Percentiles rank a stretch among this genome's conserved stretches.
phyloP scores from a whole-genome alignment of 768 basidiomycete species.

The Astraeus odoratus region DNA sequence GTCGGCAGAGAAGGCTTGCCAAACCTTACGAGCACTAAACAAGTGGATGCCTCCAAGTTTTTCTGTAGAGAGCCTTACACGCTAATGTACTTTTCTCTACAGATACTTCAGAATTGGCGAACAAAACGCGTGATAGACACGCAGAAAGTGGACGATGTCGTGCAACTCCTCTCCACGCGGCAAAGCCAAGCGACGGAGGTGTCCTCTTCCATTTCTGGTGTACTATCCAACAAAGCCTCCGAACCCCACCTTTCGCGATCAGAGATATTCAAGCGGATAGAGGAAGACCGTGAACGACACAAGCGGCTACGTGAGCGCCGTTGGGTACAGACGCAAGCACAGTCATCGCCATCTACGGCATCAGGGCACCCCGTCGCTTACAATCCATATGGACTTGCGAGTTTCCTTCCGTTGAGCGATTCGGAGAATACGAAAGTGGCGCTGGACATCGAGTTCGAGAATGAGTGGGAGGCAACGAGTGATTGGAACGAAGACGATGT shows the following conservation, averaged over 20 bases:
- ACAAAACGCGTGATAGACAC: constrained; percentile 80
- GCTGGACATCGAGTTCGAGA: constrained; percentile 81
- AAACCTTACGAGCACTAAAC: constrained; percentile 81
- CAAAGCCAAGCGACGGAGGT: constrained; percentile 18
- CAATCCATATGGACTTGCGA: constrained; percentile 12
- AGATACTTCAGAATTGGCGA: constrained; percentile 93
- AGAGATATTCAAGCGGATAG: constrained; percentile 82
- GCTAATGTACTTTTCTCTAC: neutral
- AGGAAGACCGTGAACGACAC: constrained; percentile 89
- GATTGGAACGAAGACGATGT: constrained; percentile 90
- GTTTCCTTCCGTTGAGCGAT: constrained; percentile 29
- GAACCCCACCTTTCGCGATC: constrained; percentile 39
- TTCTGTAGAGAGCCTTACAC: neutral
- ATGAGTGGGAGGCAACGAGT: constrained; percentile 84
- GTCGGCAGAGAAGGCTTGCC: constrained; percentile 81
- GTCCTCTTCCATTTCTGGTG: constrained; percentile 12
- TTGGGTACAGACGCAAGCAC: constrained; percentile 79
- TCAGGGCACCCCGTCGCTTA: constrained; percentile 4
- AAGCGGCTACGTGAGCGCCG: constrained; percentile 86
- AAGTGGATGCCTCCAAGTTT: constrained; percentile 41
- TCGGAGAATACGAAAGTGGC: constrained; percentile 46
- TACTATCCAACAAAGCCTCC: constrained; percentile 9
- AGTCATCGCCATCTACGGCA: constrained; percentile 14
- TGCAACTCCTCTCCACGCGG: constrained; percentile 50
- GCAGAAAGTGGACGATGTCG: constrained; percentile 64